Conservation (phyloP, 345 rosid genomes). For the Viola odorata region DNA sequence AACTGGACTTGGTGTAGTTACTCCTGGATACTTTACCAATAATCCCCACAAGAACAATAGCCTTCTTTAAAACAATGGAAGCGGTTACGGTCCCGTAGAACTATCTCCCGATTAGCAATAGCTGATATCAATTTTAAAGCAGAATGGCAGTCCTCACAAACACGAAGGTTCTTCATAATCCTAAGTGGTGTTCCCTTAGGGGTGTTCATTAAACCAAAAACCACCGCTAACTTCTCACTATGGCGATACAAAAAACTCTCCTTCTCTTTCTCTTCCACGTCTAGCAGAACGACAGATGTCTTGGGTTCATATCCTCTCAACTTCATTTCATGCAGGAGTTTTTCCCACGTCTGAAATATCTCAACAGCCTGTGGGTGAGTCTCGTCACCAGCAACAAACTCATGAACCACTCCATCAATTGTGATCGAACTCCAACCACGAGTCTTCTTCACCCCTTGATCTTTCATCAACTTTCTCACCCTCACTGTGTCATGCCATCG, state of each 20-base stretch:
- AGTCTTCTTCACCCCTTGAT: slow-evolving; percentile 23
- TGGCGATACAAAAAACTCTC: slow-evolving; percentile 8
- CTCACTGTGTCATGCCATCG: slow-evolving; percentile 29
- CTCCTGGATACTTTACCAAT: not conserved
- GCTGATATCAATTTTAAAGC: slow-evolving; percentile 11
- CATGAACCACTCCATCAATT: slow-evolving; percentile 12
- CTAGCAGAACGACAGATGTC: slow-evolving; percentile 11
- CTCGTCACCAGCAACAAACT: slow-evolving; percentile 17
- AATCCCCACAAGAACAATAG: not conserved
- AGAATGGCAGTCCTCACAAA: slow-evolving; percentile 19
- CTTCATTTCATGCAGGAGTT: slow-evolving; percentile 7
- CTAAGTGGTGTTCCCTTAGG: slow-evolving; percentile 5
- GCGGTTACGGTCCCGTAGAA: slow-evolving; percentile 14
- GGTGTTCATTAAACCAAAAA: slow-evolving; percentile 14
- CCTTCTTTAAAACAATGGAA: not conserved
- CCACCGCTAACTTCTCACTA: slow-evolving; percentile 17
- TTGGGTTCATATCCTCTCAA: slow-evolving; percentile 5
- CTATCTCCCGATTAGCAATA: slow-evolving; percentile 7
- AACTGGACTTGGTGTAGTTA: not conserved
- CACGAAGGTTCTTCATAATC: slow-evolving; percentile 15
- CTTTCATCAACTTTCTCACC: slow-evolving; percentile 32
- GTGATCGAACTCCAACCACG: slow-evolving; percentile 26
- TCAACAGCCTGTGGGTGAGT: slow-evolving; percentile 8
- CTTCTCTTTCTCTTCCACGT: slow-evolving; percentile 16
- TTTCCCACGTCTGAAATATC: slow-evolving; percentile 5